A percentile compares a stretch with the other conserved stretches of the same genome.
These are phyloP conservation scores for Penicillium sp. DNA, from an alignment of 2,329 filamentous ascomycete genomes.

Conservation along the genomic window DNA sequence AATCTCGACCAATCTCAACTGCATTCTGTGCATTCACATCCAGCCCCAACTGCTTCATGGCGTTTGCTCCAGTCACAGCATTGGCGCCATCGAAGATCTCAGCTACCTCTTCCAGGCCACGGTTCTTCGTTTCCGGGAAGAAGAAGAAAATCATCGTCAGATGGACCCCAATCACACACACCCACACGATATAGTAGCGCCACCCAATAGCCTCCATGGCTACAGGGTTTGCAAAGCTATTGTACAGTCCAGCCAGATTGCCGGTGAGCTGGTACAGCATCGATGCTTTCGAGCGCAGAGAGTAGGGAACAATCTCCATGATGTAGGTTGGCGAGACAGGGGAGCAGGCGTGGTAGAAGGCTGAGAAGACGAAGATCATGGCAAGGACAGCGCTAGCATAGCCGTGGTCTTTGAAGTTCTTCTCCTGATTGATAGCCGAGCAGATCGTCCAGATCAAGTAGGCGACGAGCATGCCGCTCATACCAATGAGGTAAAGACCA, in stretches of 20 bases:
- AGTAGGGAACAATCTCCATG: constrained; percentile 19
- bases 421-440: constrained; percentile 37
- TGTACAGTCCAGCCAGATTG: constrained; percentile 15
- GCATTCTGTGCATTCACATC: constrained; percentile 16
- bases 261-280: constrained; percentile 20
- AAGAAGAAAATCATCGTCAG: constrained; percentile 17
- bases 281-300: constrained; percentile 17
- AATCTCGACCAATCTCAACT: constrained; percentile 7
- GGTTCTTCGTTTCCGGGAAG: constrained; percentile 24
- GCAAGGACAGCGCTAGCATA: constrained; percentile 44
- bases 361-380: constrained; percentile 49
- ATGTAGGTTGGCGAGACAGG: constrained; percentile 20
- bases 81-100: constrained; percentile 8
- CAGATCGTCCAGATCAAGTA: constrained; percentile 49
- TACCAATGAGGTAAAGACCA: constrained; percentile 47
- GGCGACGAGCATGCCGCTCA: constrained; percentile 47
- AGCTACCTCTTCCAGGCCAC: constrained; percentile 21
- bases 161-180: constrained; percentile 1
- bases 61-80: constrained; percentile 8
- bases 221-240: constrained; percentile 12
- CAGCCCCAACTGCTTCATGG: constrained; percentile 14
- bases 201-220: constrained; percentile 17
- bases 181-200: constrained; percentile 22
- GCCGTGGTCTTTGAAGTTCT: constrained; percentile 28
- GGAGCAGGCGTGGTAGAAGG: constrained; percentile 38